A percentile compares a stretch with the other conserved stretches of the same genome.
Evolutionary conservation across 1,284 basidiomycete species (phyloP).

Genomic region (Mycosarcoma mackinlayi): DNA sequence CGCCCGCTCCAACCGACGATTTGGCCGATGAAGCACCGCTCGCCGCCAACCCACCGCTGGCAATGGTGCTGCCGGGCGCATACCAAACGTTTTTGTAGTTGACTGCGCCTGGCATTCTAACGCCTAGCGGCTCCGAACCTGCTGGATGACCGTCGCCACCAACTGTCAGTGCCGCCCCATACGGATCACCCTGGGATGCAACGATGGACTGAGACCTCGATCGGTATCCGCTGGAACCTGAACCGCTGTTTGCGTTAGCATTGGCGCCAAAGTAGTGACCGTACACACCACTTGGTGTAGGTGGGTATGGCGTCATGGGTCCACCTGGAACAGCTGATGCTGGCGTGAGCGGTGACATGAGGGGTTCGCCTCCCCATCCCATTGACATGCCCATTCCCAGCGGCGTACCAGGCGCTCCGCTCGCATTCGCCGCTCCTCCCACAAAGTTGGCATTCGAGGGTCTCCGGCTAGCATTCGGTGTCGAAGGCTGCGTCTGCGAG

Average conservation of each 20-base stretch:
- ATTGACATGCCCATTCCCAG: conserved; percentile 31
- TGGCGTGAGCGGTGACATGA: conserved; percentile 44
- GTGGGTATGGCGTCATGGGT: conserved; percentile 29
- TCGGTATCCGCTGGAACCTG: conserved; percentile 16
- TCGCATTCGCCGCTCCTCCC: background rate
- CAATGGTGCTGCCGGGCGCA: conserved; percentile 41
- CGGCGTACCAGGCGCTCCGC: conserved; percentile 12
- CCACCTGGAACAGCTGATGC: conserved; percentile 9
- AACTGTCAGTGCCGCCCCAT: background rate
- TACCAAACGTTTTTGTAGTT: conserved; percentile 61
- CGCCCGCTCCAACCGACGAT: background rate
- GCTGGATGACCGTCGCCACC: background rate
- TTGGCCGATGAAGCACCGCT: conserved; percentile 8
- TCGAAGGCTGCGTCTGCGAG: conserved; percentile 17
- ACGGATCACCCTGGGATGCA: conserved; percentile 9
- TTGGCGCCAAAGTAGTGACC: conserved; percentile 41
- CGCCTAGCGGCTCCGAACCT: conserved; percentile 21
- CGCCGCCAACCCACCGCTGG: conserved; percentile 33
- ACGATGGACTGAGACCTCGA: conserved; percentile 31
- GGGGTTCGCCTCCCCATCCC: conserved; percentile 36
- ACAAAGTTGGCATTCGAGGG: conserved; percentile 7
- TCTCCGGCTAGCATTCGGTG: conserved; percentile 19
- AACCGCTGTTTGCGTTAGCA: background rate
- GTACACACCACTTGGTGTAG: conserved; percentile 31
- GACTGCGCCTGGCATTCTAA: conserved; percentile 45